These are phyloP conservation scores for Candida mattraensis DNA, from an alignment of 805 yeast genomes.

Conservation along the genomic window DNA sequence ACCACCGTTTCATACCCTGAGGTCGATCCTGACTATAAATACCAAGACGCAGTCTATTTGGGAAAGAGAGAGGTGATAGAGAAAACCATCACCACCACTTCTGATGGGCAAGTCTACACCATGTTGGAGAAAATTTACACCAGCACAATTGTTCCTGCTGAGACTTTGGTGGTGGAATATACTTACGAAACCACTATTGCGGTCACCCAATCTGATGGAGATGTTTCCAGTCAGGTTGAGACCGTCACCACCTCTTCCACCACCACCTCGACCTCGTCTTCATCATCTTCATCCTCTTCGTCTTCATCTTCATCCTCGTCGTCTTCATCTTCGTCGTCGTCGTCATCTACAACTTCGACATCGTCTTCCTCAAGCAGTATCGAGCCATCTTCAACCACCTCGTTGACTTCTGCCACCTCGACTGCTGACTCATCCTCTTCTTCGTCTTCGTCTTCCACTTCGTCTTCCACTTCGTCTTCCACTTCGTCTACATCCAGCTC, in stretches of 20 bases:
- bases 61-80: conserved; percentile 7
- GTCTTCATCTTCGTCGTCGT: conserved; percentile 14
- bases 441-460: conserved; percentile 8
- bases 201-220: conserved; percentile 3
- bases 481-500: conserved; percentile 10
- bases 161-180: conserved; percentile 22
- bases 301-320: conserved; percentile 11
- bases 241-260: conserved; percentile 4
- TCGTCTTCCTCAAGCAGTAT: conserved; percentile 5
- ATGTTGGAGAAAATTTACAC: conserved; percentile 29
- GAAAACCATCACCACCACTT: conserved; percentile 21
- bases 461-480: conserved; percentile 10
- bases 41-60: too few relatives aligned
- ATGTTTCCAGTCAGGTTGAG: conserved; percentile 6
- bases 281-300: conserved; percentile 5
- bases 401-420: conserved; percentile 23
- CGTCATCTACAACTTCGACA: conserved; percentile 15
- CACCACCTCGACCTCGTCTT: conserved; percentile 7
- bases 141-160: conserved; percentile 25
- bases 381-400: conserved; percentile 5
- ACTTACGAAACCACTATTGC: conserved; percentile 18
- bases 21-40: too few relatives aligned
- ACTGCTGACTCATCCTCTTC: conserved; percentile 23
- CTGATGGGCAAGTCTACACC: conserved; percentile 20
- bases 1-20: conserved; percentile 14